Conservation (phyloP, 179 eudicot genomes). For the Actinidia arguta region DNA sequence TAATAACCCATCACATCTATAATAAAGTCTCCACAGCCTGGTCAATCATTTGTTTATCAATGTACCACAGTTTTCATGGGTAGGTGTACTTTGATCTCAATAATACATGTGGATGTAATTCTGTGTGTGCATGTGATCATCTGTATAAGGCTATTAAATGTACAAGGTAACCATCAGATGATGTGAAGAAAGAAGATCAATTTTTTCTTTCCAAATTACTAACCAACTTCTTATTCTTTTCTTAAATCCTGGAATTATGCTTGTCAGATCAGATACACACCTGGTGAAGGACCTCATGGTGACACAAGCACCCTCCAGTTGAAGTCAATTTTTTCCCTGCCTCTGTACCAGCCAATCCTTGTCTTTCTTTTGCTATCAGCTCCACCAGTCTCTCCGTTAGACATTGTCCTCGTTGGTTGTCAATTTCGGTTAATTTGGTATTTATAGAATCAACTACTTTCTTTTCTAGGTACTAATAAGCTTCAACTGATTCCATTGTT, state of each 20-base stretch:
- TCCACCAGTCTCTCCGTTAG: not conserved
- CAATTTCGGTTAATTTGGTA: not conserved
- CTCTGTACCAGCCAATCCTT: not conserved
- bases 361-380: not conserved
- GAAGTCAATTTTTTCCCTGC: not conserved
- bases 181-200: not conserved
- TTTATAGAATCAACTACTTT: not conserved
- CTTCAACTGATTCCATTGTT: not conserved
- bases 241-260: not conserved
- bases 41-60: not conserved
- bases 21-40: not conserved
- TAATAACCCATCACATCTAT: not conserved
- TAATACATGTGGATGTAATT: too few relatives aligned
- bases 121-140: too few relatives aligned
- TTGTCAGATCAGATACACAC: slow-evolving; percentile 9
- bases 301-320: too few relatives aligned
- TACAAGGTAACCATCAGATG: too few relatives aligned
- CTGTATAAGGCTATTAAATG: too few relatives aligned
- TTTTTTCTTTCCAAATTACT: not conserved
- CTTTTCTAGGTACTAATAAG: not conserved
- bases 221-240: not conserved
- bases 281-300: slow-evolving; percentile 10
- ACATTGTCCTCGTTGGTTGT: not conserved
- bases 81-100: not conserved
- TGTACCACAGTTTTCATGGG: not conserved